A percentile compares a stretch with the other conserved stretches of the same genome.
These are phyloP conservation scores for Annulohypoxylon maeteangense DNA, from an alignment of 495 filamentous ascomycete genomes.

Conservation along the genomic window DNA sequence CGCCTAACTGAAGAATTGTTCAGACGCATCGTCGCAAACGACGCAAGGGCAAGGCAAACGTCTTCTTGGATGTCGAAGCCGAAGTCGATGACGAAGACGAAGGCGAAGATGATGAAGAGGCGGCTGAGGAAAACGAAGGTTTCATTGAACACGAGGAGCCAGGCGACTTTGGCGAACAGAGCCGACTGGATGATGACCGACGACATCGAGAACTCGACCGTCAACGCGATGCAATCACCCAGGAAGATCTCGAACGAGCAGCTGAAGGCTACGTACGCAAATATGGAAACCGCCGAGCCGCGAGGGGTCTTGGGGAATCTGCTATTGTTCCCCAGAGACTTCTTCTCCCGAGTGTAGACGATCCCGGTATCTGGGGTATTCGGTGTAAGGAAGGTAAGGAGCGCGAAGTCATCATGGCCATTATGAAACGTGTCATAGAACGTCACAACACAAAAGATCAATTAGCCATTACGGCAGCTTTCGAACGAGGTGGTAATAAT, in stretches of 20 bases:
- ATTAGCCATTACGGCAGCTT: constrained; percentile 83
- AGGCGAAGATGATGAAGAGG: constrained; percentile 84
- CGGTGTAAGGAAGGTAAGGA: constrained; percentile 96
- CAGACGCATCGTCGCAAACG: constrained; percentile 81
- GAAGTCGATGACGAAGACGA: constrained; percentile 97
- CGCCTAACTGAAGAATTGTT: constrained; percentile 26
- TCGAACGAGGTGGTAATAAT: constrained; percentile 80
- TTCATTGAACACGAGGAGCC: constrained; percentile 91
- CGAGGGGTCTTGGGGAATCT: constrained; percentile 62
- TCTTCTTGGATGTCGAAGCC: constrained; percentile 95
- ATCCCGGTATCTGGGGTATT: constrained; percentile 95
- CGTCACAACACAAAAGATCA: constrained; percentile 76
- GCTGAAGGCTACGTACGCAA: constrained; percentile 85
- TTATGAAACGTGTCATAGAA: constrained; percentile 89
- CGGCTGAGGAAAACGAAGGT: constrained; percentile 83
- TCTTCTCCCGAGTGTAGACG: constrained; percentile 91
- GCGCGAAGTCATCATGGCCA: constrained; percentile 83
- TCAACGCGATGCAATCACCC: constrained; percentile 82
- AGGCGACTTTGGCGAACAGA: constrained; percentile 84
- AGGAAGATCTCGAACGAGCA: constrained; percentile 92
- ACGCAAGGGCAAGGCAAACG: constrained; percentile 72
- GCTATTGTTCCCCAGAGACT: constrained; percentile 85
- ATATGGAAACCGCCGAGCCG: constrained; percentile 70
- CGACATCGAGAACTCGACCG: constrained; percentile 95
- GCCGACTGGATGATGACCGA: constrained; percentile 86